These are phyloP conservation scores for Cadophora sp. DNA, from an alignment of 2,329 filamentous ascomycete species.

Conservation along the genomic window DNA sequence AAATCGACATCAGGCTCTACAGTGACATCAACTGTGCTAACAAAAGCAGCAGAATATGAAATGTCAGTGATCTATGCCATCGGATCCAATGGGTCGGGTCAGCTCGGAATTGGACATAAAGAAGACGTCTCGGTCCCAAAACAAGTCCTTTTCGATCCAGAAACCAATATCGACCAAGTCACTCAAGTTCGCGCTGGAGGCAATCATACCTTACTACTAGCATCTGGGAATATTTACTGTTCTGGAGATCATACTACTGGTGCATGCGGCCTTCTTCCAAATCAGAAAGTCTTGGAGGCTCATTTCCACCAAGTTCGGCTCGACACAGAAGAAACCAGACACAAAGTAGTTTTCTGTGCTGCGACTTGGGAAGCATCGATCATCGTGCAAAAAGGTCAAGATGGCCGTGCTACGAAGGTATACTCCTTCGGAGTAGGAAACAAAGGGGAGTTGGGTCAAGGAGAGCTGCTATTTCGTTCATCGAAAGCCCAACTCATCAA, in stretches of 20 bases:
- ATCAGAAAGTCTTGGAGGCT: constrained; percentile 16
- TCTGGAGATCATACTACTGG: constrained; percentile 65
- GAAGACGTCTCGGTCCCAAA: constrained; percentile 75
- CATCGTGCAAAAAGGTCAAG: constrained; percentile 57
- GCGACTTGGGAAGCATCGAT: constrained; percentile 83
- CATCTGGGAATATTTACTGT: constrained; percentile 66
- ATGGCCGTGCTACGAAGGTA: constrained; percentile 55
- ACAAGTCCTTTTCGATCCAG: constrained; percentile 59
- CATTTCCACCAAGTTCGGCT: constrained; percentile 34
- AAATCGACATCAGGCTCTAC: not conserved
- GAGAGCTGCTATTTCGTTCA: constrained; percentile 57
- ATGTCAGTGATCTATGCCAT: constrained; percentile 70
- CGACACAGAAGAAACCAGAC: constrained; percentile 27
- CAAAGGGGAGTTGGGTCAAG: constrained; percentile 77
- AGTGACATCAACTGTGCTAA: not conserved
- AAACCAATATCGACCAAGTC: constrained; percentile 46
- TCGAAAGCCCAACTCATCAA: constrained; percentile 57
- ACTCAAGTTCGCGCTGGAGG: constrained; percentile 65
- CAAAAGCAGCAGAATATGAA: not conserved
- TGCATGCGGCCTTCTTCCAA: constrained; percentile 54
- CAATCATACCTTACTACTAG: constrained; percentile 83
- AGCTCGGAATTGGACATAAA: constrained; percentile 73
- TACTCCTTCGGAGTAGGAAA: constrained; percentile 70
- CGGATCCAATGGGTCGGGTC: constrained; percentile 79
- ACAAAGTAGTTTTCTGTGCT: constrained; percentile 55